Percentiles rank a stretch among this genome's conserved stretches.
These are phyloP conservation scores for Neurospora sp. DNA, from an alignment of 495 filamentous ascomycete genomes.

Conservation along the genomic window DNA sequence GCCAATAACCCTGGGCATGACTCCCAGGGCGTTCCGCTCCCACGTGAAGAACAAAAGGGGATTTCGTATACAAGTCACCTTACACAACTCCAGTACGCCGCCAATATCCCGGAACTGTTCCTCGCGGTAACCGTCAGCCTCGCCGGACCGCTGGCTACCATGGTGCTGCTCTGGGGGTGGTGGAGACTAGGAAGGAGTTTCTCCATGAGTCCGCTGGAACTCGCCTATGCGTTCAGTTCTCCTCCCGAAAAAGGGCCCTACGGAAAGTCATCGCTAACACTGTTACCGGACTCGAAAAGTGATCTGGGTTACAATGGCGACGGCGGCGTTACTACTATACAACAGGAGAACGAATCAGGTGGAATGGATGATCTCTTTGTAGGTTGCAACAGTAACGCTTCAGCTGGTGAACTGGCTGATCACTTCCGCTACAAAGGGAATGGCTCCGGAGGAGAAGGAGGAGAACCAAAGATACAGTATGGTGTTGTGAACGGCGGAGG, in stretches of 20 bases:
- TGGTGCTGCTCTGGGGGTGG: neutral
- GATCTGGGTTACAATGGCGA: neutral
- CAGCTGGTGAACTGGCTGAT: neutral
- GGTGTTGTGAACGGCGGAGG: neutral
- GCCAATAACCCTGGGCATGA: neutral
- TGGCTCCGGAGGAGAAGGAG: neutral
- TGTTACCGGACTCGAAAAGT: neutral
- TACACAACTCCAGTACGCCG: neutral
- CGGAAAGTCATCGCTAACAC: neutral
- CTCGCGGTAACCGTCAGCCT: neutral
- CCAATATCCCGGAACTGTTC: neutral
- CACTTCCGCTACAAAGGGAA: neutral
- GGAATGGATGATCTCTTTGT: neutral
- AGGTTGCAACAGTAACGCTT: neutral
- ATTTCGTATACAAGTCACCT: neutral
- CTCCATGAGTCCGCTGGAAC: neutral
- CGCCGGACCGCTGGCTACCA: neutral
- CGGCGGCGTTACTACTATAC: neutral
- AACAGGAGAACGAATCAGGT: neutral
- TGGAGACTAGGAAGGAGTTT: neutral
- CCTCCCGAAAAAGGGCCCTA: neutral
- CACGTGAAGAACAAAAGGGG: neutral
- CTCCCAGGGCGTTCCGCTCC: neutral
- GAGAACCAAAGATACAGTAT: neutral
- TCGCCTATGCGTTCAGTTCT: neutral